A percentile compares a stretch with the other conserved stretches of the same genome.
Evolutionary conservation across 495 filamentous ascomycete species (phyloP).

Genomic region (Hypoxylon subgilvum): DNA sequence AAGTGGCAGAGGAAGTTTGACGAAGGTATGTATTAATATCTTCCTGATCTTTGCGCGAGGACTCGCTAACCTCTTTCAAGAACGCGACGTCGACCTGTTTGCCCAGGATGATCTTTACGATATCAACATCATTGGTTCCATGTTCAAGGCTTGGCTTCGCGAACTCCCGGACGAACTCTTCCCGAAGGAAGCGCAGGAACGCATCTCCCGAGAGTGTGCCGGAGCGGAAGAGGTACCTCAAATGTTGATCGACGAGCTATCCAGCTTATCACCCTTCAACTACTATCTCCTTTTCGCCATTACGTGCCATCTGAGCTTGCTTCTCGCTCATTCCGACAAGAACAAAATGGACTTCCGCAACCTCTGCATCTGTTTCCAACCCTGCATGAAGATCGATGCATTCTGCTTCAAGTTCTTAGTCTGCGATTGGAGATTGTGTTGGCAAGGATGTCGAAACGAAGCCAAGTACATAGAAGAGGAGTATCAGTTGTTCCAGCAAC

Average conservation of each 20-base stretch:
- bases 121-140: slow-evolving; percentile 89
- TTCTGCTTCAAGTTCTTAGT: slow-evolving; percentile 92
- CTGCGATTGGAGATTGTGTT: slow-evolving; percentile 90
- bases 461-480: slow-evolving; percentile 77
- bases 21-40: slow-evolving; percentile 58
- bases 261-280: slow-evolving; percentile 86
- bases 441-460: slow-evolving; percentile 94
- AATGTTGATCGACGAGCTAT: slow-evolving; percentile 84
- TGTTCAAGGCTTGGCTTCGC: slow-evolving; percentile 93
- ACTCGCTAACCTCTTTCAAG: slow-evolving; percentile 52
- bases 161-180: slow-evolving; percentile 90
- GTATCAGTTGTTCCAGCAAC: slow-evolving; percentile 65
- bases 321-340: slow-evolving; percentile 81
- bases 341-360: slow-evolving; percentile 96
- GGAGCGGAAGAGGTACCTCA: slow-evolving; percentile 79
- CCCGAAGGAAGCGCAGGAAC: slow-evolving; percentile 76
- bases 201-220: slow-evolving; percentile 74
- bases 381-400: slow-evolving; percentile 87
- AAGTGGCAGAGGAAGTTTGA: slow-evolving; percentile 89
- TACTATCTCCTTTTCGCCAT: slow-evolving; percentile 96
- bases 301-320: slow-evolving; percentile 87
- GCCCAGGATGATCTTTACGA: slow-evolving; percentile 84
- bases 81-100: slow-evolving; percentile 84
- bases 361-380: slow-evolving; percentile 92
- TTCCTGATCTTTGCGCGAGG: not conserved